Conservation (phyloP, 169 alveolate genomes). For the Plasmodium blacklocki region DNA sequence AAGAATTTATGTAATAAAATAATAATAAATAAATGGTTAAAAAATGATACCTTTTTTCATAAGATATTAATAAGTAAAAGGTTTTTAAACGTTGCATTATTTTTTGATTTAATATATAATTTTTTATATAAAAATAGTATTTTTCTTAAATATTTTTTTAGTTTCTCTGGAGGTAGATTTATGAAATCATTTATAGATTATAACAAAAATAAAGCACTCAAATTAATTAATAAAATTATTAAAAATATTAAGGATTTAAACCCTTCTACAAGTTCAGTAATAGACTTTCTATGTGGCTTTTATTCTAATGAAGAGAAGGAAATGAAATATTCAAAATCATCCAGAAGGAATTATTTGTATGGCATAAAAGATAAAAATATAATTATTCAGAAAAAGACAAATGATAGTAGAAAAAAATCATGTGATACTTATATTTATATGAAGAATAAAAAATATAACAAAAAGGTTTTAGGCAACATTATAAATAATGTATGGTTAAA, state of each 20-base stretch:
- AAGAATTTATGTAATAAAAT: constrained; percentile 54
- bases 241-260: constrained; percentile 28
- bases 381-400: neutral
- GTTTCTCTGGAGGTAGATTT: constrained; percentile 40
- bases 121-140: constrained; percentile 22
- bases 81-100: constrained; percentile 23
- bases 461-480: constrained; percentile 29
- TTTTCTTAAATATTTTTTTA: constrained; percentile 39
- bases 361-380: neutral
- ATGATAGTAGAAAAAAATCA: constrained; percentile 5
- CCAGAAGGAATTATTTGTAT: neutral
- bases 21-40: constrained; percentile 48
- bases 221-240: constrained; percentile 40
- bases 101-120: constrained; percentile 41
- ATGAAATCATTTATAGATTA: constrained; percentile 26
- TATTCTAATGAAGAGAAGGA: constrained; percentile 6
- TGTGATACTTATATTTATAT: constrained; percentile 20
- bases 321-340: neutral
- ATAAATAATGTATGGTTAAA: constrained; percentile 61
- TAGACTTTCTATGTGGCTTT: constrained; percentile 31
- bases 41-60: constrained; percentile 21
- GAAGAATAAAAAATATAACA: constrained; percentile 31
- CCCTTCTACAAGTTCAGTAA: constrained; percentile 38
- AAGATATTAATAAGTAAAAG: constrained; percentile 24
- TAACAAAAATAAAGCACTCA: constrained; percentile 37